Evolutionary conservation across 163 green algal species (phyloP).

Genomic region (Prototheca wickerhamii): DNA sequence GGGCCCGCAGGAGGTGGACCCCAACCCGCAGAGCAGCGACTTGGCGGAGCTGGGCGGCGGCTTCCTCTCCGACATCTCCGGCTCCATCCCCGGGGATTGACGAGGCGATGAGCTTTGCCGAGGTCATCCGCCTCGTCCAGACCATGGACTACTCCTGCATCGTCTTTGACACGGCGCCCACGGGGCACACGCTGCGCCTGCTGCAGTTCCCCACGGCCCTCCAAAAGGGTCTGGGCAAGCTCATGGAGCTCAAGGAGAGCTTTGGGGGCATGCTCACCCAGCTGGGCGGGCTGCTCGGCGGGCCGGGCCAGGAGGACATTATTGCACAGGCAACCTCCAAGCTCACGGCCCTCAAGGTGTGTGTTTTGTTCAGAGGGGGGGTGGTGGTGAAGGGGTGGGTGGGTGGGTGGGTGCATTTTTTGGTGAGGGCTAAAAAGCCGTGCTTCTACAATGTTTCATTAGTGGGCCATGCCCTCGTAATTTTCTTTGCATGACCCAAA

Average conservation of each 20-base stretch:
- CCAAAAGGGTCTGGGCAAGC: constrained; percentile 85
- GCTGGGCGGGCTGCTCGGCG: constrained; percentile 44
- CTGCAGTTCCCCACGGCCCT: constrained; percentile 90
- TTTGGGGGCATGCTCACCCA: constrained; percentile 66
- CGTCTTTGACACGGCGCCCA: constrained; percentile 94
- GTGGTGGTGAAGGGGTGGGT: neutral
- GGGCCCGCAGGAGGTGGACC: constrained; percentile 83
- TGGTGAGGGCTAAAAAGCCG: too few species aligned
- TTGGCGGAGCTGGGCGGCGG: constrained; percentile 51
- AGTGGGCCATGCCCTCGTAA: too few species aligned
- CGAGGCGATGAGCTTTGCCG: constrained; percentile 96
- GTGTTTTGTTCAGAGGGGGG: neutral
- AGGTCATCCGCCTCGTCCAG: constrained; percentile 96
- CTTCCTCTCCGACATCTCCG: constrained; percentile 80
- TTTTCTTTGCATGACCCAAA: too few species aligned
- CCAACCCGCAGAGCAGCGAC: constrained; percentile 54
- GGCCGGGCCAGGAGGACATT: neutral
- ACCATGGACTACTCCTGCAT: constrained; percentile 89
- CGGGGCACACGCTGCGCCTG: constrained; percentile 87
- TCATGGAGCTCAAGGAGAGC: constrained; percentile 70
- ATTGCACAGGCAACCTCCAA: constrained; percentile 35
- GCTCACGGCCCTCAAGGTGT: constrained; percentile 58
- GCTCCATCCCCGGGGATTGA: constrained; percentile 95
- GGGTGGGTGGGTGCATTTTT: neutral
- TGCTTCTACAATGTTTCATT: too few species aligned